Conservation (phyloP, 306 rosid genomes). For the Oemleria cerasiformis region DNA sequence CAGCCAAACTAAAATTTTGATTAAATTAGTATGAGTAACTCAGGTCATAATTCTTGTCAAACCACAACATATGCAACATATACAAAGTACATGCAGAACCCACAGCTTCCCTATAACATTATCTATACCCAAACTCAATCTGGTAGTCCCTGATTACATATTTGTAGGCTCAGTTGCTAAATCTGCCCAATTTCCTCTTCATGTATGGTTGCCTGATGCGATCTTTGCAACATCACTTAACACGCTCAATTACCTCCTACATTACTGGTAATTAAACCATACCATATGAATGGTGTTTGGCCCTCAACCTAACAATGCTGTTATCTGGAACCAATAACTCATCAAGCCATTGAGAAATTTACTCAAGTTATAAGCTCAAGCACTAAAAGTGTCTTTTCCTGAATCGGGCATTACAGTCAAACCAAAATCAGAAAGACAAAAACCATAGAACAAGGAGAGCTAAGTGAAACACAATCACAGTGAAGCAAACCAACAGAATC, state of each 20-base stretch:
- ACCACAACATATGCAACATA: neutral
- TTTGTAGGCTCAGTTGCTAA: no score
- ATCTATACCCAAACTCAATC: neutral
- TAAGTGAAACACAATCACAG: no score
- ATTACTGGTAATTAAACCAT: neutral
- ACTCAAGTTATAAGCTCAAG: neutral
- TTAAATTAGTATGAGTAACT: neutral
- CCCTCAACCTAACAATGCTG: neutral
- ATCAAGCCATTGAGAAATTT: neutral
- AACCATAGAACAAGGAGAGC: no score
- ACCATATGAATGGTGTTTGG: neutral
- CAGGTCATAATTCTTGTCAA: neutral
- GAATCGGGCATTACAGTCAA: no score
- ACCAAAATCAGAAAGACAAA: no score
- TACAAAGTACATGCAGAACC: neutral
- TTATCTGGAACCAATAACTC: neutral
- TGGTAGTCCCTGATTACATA: neutral
- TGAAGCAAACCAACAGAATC: no score
- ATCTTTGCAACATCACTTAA: neutral
- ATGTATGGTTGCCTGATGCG: no score
- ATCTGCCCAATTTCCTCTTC: no score
- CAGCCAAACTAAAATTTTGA: neutral
- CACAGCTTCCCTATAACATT: neutral
- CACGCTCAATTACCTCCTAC: neutral
- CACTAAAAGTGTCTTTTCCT: neutral